phyloP scores from a whole-genome alignment of 2,329 filamentous ascomycete genomes.

The Ceratocystis lukuohia region DNA sequence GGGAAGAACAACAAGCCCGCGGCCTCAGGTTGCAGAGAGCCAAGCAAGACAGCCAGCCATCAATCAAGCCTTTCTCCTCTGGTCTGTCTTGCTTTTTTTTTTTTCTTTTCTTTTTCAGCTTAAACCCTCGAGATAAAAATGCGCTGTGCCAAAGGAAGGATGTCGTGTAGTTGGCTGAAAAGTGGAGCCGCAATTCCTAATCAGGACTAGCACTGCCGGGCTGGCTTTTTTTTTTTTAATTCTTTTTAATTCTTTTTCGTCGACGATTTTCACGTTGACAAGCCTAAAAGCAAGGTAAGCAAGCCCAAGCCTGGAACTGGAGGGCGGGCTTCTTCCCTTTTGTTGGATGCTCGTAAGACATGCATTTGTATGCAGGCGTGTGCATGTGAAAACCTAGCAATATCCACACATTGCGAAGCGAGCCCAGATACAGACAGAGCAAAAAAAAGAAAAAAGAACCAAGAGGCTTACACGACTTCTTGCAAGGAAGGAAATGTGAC shows the following conservation, averaged over 20 bases:
- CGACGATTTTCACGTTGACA: neutral
- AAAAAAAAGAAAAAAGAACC: neutral
- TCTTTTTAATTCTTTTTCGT: too few species aligned
- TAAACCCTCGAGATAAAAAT: neutral
- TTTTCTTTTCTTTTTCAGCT: slow-evolving; percentile 2
- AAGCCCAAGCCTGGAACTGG: neutral
- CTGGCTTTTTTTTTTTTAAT: neutral
- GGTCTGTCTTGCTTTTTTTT: neutral
- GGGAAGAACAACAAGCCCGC: neutral
- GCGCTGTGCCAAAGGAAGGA: neutral
- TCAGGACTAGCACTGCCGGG: slow-evolving; percentile 2
- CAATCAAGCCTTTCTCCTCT: neutral
- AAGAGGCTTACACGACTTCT: neutral
- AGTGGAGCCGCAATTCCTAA: neutral
- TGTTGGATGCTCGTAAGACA: neutral
- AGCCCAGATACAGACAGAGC: neutral
- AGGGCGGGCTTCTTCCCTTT: neutral
- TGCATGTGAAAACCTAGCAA: neutral
- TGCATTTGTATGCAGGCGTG: neutral
- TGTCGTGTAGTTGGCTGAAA: neutral
- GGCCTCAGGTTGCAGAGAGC: neutral
- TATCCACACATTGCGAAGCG: neutral
- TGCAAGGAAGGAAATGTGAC: neutral
- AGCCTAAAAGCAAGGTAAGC: too few species aligned
- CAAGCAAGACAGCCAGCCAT: neutral